Evolutionary conservation across 805 yeast species (phyloP).

Genomic region (Jamesozyma spencerorum): DNA sequence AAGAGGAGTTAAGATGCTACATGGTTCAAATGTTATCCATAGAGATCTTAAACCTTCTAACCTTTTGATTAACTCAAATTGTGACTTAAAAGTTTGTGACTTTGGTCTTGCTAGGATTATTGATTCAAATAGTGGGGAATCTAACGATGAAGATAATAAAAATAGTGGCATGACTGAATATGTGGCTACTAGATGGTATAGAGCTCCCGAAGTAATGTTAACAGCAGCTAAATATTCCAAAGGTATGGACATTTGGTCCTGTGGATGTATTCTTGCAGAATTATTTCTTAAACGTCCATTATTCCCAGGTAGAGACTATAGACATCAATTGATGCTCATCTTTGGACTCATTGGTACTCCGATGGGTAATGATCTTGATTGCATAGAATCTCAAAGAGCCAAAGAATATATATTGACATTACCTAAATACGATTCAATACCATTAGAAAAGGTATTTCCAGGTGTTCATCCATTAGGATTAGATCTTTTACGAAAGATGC

Average conservation of each 20-base stretch:
- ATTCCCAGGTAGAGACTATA: slow-evolving; percentile 91
- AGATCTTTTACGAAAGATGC: slow-evolving; percentile 58
- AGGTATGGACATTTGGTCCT: slow-evolving; percentile 95
- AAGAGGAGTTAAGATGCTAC: slow-evolving; percentile 82
- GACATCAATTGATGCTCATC: slow-evolving; percentile 78
- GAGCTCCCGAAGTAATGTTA: slow-evolving; percentile 96
- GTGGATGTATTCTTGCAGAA: slow-evolving; percentile 92
- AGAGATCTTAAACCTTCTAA: slow-evolving; percentile 90
- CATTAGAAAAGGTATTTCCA: slow-evolving; percentile 32
- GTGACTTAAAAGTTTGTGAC: slow-evolving; percentile 90
- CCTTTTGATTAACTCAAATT: slow-evolving; percentile 75
- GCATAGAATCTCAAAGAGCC: slow-evolving; percentile 73
- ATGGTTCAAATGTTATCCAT: slow-evolving; percentile 88
- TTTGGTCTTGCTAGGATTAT: slow-evolving; percentile 71
- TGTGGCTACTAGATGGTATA: slow-evolving; percentile 95
- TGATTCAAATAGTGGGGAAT: slow-evolving; percentile 13
- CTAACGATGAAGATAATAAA: slow-evolving; percentile 24
- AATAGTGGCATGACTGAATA: slow-evolving; percentile 71
- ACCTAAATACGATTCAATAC: slow-evolving; percentile 44
- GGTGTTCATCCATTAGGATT: slow-evolving; percentile 54
- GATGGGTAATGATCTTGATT: slow-evolving; percentile 61
- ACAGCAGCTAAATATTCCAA: slow-evolving; percentile 89
- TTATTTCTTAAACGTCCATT: slow-evolving; percentile 77
- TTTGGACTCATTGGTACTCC: slow-evolving; percentile 87
- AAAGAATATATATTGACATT: slow-evolving; percentile 77